Base-by-base conservation (phyloP, 805 yeast genomes). In the Hemisphaericaspora nanyangensis region DNA sequence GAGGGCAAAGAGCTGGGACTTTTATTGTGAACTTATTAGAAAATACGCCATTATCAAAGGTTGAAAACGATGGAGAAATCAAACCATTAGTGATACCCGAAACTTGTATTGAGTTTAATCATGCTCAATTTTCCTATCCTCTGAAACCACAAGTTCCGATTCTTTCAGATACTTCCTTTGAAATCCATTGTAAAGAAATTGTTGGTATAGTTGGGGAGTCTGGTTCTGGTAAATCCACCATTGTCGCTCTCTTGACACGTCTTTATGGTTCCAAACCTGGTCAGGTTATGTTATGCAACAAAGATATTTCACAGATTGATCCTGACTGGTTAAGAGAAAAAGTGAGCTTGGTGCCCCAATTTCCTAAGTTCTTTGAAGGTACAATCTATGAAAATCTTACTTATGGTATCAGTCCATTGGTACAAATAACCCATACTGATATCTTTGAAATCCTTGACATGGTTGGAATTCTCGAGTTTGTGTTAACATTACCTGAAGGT, bases 211-310 rank as follows among this genome's bases (percentile, higher is more conserved):
- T 82, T 3, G 99, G 99, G 0, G 79, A 76, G 26, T 86, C 97
- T 2, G 99, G 99, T 0, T 74, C 83, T 11, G 99, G 99, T 0
- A 93, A 93, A 58, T 84, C 96, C 0, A 88, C 98, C 0, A 45
- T 91, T 1, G 60, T 79, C 0, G 65, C 72, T 1, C 49, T 90
- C 10, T 46, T 90, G 0, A 58, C 80, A 1, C 65, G 82, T 35
- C 58, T 90, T 1, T 78, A 78, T 43, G 56, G 55, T 1, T 61
- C 70, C 2, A 47, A 60, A 3, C 46, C 60, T 0, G 72, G 77
- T 0, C 29, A 33, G 11, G 35, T 33, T 7, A 24, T n/a, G 17
- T 33, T 33, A 10, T 28, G 7, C 17, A 25, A 15, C n/a, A 47
- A 50, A 2, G 79, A 79, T 43, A 62, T 86, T 1, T 57, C 61